These are phyloP conservation scores for Adansonia digitata DNA, from an alignment of 345 rosid genomes.

Conservation along the genomic window DNA sequence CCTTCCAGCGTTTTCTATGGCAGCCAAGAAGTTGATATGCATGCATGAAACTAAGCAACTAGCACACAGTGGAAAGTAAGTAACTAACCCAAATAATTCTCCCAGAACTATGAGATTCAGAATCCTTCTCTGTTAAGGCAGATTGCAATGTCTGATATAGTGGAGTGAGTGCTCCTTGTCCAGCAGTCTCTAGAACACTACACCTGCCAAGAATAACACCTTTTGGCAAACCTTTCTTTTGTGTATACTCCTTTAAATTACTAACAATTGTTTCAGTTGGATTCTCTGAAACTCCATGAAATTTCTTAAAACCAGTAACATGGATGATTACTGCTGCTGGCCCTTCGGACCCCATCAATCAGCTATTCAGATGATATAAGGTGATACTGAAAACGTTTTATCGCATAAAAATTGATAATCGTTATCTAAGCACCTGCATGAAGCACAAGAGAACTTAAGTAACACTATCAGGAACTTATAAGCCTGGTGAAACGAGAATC, in stretches of 20 bases:
- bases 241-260: slow-evolving; percentile 60
- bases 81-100: slow-evolving; percentile 73
- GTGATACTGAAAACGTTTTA: slow-evolving; percentile 9
- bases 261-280: slow-evolving; percentile 78
- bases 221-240: slow-evolving; percentile 63
- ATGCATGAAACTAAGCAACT: not conserved
- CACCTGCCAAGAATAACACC: slow-evolving; percentile 72
- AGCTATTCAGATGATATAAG: slow-evolving; percentile 8
- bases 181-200: slow-evolving; percentile 83
- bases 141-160: slow-evolving; percentile 66
- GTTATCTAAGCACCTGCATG: slow-evolving; percentile 16
- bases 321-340: slow-evolving; percentile 66
- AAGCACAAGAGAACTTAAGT: slow-evolving; percentile 14
- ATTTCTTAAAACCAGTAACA: slow-evolving; percentile 92
- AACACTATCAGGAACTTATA: not conserved
- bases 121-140: slow-evolving; percentile 37
- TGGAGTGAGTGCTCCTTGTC: slow-evolving; percentile 62
- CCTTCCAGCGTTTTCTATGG: not conserved
- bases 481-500: not conserved
- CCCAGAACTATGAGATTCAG: slow-evolving; percentile 42
- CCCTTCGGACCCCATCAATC: slow-evolving; percentile 91
- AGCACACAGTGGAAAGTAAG: not conserved
- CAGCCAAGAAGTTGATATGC: not conserved
- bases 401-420: slow-evolving; percentile 9
- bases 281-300: slow-evolving; percentile 95